Evolutionary conservation across 2,329 filamentous ascomycete genomes (phyloP), one percentile per base, ranked within the genome.

Genomic region (Pseudocercospora macadamiae): DNA sequence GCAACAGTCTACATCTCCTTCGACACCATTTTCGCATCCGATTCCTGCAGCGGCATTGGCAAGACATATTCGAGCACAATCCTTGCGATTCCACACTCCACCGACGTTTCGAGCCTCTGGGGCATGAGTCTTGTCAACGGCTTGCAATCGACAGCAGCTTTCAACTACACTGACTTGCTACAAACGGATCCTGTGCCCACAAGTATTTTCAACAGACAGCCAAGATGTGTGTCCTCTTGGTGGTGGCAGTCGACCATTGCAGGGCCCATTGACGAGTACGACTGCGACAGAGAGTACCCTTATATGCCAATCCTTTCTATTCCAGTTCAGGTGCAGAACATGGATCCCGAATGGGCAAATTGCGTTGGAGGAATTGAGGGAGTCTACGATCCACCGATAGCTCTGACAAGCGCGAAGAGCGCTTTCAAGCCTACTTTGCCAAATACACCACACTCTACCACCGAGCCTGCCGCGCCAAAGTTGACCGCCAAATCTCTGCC

Each of bases 1-100:
- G n/a, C n/a, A n/a, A n/a, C n/a, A 4, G 54, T 67, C 12, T 68
- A 68, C 57, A 62, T 68, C 10, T 66, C 63, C 16, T 68, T 59
- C 59, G 57, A 59, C 19, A 55, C 52, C 2, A 42, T 68, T 14
- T 66, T 61, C 52, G 66, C 66, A 1, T 62, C 62, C 23, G 55
- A 68, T 42, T 62, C 57, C 18, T 68, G 66, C 45, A 45, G 53
- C 16, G 42, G 25, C 7, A 47, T 66, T 12, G 64, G 65, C 2
- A 18, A 49, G 1, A 60, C 60, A 2, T 58, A 62, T 36, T 51
- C 23, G 4, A 64, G 57, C 44, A 64, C 63, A 26, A 61, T 66
- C 30, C 47, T 69, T 4, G 56, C 67, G 2, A 44, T 67, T 10
- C 44, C 63, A 2, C 45, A 64, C 19, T 54, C 47, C 10, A 26